These are phyloP conservation scores for Posidonia oceanica DNA, from an alignment of 116 monocot genomes.

Conservation along the genomic window DNA sequence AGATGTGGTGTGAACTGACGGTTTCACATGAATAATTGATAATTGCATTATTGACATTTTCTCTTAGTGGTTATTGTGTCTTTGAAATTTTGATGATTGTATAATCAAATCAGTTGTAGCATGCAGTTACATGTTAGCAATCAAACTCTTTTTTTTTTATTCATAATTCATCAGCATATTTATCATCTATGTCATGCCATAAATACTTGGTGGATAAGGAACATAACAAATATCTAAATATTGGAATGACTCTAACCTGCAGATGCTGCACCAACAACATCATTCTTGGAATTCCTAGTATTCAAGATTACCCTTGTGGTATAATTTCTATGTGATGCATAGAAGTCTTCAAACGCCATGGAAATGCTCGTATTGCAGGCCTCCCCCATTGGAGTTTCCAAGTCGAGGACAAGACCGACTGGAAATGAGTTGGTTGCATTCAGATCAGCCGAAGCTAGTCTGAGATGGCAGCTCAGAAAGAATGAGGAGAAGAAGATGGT, in stretches of 20 bases:
- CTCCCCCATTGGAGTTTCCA: constrained; percentile 1
- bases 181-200: no score
- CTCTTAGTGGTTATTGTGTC: no score
- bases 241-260: constrained; percentile 17
- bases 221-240: no score
- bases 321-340: constrained; percentile 1
- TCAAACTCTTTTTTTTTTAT: no score
- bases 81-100: no score
- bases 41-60: no score
- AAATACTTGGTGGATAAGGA: no score
- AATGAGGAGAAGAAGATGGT: constrained; percentile 1
- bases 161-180: no score
- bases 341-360: constrained; percentile 31
- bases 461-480: background rate
- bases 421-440: background rate
- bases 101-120: no score
- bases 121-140: no score
- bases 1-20: no score
- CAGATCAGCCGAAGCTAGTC: background rate
- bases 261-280: constrained; percentile 34
- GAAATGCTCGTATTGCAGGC: constrained; percentile 12
- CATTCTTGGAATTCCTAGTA: constrained; percentile 9
- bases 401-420: constrained; percentile 14
- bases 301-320: constrained; percentile 14
- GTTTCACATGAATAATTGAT: no score